Base-by-base conservation (phyloP, 352 stramenopile genomes). In the Globisporangium cylindrosporum region DNA sequence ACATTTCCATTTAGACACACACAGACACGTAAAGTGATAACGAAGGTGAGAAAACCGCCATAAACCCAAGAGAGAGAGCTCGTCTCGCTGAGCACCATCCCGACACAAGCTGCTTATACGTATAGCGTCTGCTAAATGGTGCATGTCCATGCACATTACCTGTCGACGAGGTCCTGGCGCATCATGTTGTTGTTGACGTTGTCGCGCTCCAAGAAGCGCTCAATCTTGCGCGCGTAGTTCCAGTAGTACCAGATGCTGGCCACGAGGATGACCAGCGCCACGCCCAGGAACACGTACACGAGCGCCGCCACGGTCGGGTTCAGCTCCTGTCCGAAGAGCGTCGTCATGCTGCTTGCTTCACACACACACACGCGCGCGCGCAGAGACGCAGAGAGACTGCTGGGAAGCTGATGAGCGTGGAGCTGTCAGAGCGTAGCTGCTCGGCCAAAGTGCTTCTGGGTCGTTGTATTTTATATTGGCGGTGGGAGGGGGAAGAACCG, bases 181-280 rank as follows among this genome's bases (percentile, higher is more conserved):
- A 92, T 90, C 88, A 95, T 95, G 76, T 95, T 95, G 77, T 95
- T 95, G 72, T 95, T 91, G 49, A 84, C 70, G 63, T 95, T 95
- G 68, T 95, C 88, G 55, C 84, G 80, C 60, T 85, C 73, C 27
- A 95, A 67, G 73, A 95, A 95, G 7, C 86, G 82, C 68, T 95
- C 87, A 70, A 95, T 95, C 73, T 93, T 93, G 66, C 80, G 79
- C 62, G 87, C 83, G 68, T 95, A 95, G 73, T 84, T 95, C 87
- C 87, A 95, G 70, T 95, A 95, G 72, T 95, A 95, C 75, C 79
- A 92, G 69, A 95, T 95, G 29, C 77, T 86, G 34, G 75, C 83
- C 46, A 85, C 73, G 20, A 95, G 70, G 9, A 95, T 74, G 27
- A 93, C 34, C 59, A 95, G 70, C 54, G 87, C 87, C n/a, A 88